These are phyloP conservation scores for Blastocystis sp. DNA, from an alignment of 352 stramenopile species.

Conservation along the genomic window DNA sequence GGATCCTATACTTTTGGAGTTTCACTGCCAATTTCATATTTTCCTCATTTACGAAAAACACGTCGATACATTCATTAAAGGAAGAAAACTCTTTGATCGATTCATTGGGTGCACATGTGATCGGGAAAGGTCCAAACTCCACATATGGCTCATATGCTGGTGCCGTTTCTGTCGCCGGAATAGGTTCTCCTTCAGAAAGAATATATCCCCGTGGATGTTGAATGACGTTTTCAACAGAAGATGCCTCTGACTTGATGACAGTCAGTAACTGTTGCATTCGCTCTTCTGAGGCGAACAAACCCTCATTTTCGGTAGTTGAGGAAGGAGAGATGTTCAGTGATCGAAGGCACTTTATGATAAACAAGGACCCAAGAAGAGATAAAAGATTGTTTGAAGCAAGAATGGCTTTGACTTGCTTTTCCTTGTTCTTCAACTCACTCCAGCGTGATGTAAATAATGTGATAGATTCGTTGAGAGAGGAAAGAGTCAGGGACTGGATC, in stretches of 20 bases:
- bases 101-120: background rate
- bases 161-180: background rate
- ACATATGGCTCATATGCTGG: background rate
- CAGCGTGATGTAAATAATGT: conserved; percentile 64
- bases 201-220: background rate
- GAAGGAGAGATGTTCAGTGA: background rate
- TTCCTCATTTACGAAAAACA: conserved; percentile 36
- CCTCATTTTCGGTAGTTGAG: background rate
- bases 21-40: background rate
- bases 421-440: conserved; percentile 19
- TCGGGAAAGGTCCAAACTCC: conserved; percentile 8
- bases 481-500: conserved; percentile 65
- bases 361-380: background rate
- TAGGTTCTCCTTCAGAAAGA: background rate
- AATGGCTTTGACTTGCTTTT: background rate
- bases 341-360: background rate
- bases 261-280: background rate
- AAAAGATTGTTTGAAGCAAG: background rate
- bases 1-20: background rate
- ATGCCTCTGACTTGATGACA: background rate
- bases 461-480: conserved; percentile 64
- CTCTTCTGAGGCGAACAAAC: background rate
- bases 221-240: background rate
- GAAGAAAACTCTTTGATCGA: background rate
- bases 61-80: conserved; percentile 37